These are phyloP conservation scores for Zarea fungicola DNA, from an alignment of 2,329 filamentous ascomycete species.

Conservation along the genomic window DNA sequence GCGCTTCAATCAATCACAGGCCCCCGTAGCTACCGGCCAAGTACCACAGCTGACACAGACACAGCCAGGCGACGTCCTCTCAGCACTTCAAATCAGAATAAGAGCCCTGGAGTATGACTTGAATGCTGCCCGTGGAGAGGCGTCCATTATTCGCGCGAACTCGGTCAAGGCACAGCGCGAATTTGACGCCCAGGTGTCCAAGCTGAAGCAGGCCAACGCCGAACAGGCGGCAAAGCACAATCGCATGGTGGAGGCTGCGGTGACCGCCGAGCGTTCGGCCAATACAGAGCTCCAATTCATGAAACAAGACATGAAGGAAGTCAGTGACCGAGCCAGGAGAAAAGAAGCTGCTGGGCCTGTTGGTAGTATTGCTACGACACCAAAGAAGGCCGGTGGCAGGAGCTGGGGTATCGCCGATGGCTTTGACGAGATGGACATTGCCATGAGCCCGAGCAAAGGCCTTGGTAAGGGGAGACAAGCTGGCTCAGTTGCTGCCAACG, in stretches of 20 bases:
- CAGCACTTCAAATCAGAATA: constrained; percentile 48
- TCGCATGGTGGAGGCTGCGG: constrained; percentile 58
- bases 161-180: constrained; percentile 56
- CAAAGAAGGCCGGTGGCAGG: constrained; percentile 48
- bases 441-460: constrained; percentile 48
- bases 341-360: constrained; percentile 31
- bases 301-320: constrained; percentile 65
- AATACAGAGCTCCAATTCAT: constrained; percentile 68
- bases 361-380: constrained; percentile 45
- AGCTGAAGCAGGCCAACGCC: constrained; percentile 56
- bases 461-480: constrained; percentile 35
- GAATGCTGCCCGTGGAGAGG: constrained; percentile 63
- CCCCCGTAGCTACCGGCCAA: constrained; percentile 25
- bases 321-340: constrained; percentile 40
- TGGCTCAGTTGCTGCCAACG: constrained; percentile 38
- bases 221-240: constrained; percentile 62
- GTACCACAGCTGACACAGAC: constrained; percentile 24
- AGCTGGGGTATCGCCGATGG: constrained; percentile 63
- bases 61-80: constrained; percentile 32
- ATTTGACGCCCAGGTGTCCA: constrained; percentile 57
- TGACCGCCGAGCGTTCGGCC: constrained; percentile 58
- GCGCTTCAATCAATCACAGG: constrained; percentile 26
- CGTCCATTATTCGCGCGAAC: constrained; percentile 68
- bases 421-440: constrained; percentile 64
- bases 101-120: constrained; percentile 51